Percentiles rank a stretch among this genome's conserved stretches.
These are phyloP conservation scores for Kondoa malvinella DNA, from an alignment of 768 basidiomycete species.

Conservation along the genomic window DNA sequence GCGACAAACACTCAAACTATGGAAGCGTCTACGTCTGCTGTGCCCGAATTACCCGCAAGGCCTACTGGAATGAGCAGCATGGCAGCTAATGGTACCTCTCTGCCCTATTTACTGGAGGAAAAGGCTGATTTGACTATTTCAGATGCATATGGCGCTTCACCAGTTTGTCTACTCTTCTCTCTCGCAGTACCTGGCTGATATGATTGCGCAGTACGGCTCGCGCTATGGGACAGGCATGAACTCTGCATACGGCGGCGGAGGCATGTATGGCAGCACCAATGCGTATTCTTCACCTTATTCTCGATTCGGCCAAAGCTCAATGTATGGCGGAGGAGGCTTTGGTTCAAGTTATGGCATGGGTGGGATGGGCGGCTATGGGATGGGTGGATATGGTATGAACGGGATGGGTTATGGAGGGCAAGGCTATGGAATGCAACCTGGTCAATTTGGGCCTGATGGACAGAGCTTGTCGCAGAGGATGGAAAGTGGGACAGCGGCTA, in stretches of 20 bases:
- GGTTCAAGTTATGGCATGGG: conserved; percentile 8
- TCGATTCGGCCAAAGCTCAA: conserved; percentile 34
- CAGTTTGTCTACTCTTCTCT: neutral
- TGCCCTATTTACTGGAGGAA: neutral
- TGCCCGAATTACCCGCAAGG: conserved; percentile 45
- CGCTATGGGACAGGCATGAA: conserved; percentile 7
- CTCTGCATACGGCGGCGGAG: conserved; percentile 7
- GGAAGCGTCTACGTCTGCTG: conserved; percentile 20
- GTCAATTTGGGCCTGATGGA: conserved; percentile 21
- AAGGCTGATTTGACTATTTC: neutral
- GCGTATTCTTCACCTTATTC: conserved; percentile 37
- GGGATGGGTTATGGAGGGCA: too few species aligned
- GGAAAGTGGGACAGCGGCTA: conserved; percentile 74
- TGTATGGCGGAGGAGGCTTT: conserved; percentile 22
- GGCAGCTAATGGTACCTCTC: conserved; percentile 24
- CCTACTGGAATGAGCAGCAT: conserved; percentile 41
- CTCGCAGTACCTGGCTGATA: neutral
- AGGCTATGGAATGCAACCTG: conserved; percentile 12
- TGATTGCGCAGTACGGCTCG: conserved; percentile 7
- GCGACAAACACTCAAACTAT: neutral
- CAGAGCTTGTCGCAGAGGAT: conserved; percentile 58
- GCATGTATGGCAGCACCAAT: neutral
- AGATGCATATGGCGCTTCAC: neutral
- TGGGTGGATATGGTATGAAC: conserved; percentile 8
- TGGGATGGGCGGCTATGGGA: conserved; percentile 15